These are phyloP conservation scores for Tetrapisispora pingtungensis DNA, from an alignment of 805 yeast genomes.

Conservation along the genomic window DNA sequence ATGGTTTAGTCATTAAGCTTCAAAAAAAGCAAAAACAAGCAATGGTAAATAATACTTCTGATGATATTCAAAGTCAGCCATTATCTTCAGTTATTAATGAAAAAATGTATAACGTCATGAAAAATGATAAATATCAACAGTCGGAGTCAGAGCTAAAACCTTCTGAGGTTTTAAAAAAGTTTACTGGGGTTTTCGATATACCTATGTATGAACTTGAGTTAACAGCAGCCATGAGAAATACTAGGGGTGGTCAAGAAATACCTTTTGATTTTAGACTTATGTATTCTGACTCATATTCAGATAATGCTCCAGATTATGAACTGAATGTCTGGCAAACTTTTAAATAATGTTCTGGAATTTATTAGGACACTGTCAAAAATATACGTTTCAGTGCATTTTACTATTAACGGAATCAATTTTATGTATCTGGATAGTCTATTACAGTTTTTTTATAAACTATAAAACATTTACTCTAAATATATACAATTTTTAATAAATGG, in stretches of 20 bases:
- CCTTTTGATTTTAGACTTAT: slow-evolving; percentile 6
- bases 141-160: too few relatives aligned
- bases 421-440: too few relatives aligned
- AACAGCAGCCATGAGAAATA: too few relatives aligned
- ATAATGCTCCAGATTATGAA: slow-evolving; percentile 17
- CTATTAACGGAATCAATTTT: too few relatives aligned
- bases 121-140: too few relatives aligned
- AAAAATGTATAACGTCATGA: neutral
- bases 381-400: too few relatives aligned
- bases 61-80: neutral
- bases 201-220: slow-evolving; percentile 10
- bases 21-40: slow-evolving; percentile 8
- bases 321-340: slow-evolving; percentile 20
- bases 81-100: neutral
- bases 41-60: neutral
- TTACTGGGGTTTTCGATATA: slow-evolving; percentile 3
- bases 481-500: too few relatives aligned
- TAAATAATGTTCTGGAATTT: too few relatives aligned
- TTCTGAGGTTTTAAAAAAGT: neutral
- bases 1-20: slow-evolving; percentile 22
- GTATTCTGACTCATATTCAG: slow-evolving; percentile 15
- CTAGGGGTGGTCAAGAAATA: too few relatives aligned
- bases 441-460: too few relatives aligned
- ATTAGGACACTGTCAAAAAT: too few relatives aligned
- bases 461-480: too few relatives aligned